Evolutionary conservation across 192 early-diverging fungal species (phyloP).

Genomic region (Allomyces macrogynus): DNA sequence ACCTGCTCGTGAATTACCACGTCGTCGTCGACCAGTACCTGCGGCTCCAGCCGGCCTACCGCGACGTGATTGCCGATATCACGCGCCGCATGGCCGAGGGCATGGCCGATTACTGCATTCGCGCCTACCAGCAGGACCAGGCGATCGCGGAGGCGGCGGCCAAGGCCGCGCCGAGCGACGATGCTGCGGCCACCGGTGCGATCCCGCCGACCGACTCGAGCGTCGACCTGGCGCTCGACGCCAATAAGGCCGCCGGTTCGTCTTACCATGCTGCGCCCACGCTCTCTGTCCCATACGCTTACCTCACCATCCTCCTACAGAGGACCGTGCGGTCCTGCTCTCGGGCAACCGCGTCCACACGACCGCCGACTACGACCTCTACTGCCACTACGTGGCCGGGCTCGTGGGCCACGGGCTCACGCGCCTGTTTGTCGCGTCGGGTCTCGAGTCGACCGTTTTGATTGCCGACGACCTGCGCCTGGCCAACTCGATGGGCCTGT

Average conservation of each 20-base stretch:
- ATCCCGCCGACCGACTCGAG: too few relatives aligned
- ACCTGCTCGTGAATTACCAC: conserved; percentile 73
- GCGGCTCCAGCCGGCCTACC: conserved; percentile 52
- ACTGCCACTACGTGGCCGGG: conserved; percentile 95
- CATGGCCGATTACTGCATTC: conserved; percentile 70
- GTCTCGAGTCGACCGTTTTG: conserved; percentile 44
- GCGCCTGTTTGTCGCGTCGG: conserved; percentile 67
- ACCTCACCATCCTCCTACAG: too few relatives aligned
- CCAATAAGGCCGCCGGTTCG: too few relatives aligned
- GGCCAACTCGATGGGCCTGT: conserved; percentile 88
- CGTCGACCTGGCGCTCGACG: too few relatives aligned
- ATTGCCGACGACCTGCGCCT: conserved; percentile 18
- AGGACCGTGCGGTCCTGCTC: conserved; percentile 7
- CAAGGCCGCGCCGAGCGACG: too few relatives aligned
- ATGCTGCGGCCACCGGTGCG: too few relatives aligned
- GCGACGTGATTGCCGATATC: conserved; percentile 75
- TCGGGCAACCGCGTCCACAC: conserved; percentile 32
- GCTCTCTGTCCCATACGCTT: too few relatives aligned
- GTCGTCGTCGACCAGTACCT: conserved; percentile 78
- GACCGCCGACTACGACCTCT: conserved; percentile 78
- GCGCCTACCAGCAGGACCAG: conserved; percentile 21
- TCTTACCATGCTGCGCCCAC: too few relatives aligned
- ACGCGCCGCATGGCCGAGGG: conserved; percentile 81
- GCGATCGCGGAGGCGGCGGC: conserved; percentile 15
- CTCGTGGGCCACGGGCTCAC: conserved; percentile 85